These are phyloP conservation scores for Tremella yokohamensis DNA, from an alignment of 768 basidiomycete species.

Conservation along the genomic window DNA sequence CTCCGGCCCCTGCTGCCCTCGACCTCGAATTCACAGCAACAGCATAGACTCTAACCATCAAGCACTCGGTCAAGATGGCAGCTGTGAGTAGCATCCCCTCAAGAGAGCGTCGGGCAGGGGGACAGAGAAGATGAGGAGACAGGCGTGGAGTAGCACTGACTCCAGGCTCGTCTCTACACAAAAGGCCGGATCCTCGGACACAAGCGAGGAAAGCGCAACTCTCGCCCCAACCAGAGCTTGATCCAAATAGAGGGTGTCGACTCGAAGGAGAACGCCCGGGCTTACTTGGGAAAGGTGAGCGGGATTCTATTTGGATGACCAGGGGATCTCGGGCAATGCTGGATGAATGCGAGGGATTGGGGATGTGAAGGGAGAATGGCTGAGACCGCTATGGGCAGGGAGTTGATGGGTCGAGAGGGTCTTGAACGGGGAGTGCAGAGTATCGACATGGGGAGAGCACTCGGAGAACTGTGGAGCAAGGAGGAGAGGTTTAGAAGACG, in stretches of 20 bases:
- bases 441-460: neutral
- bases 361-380: neutral
- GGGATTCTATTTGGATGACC: neutral
- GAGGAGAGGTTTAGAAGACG: neutral
- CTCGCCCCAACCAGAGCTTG: conserved; percentile 90
- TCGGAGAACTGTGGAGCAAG: no score
- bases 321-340: conserved; percentile 4
- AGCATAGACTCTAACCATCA: conserved; percentile 1
- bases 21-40: conserved; percentile 2
- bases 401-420: neutral
- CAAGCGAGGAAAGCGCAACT: conserved; percentile 98
- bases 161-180: conserved; percentile 70
- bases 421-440: neutral
- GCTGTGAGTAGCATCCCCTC: neutral
- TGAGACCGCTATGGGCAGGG: neutral
- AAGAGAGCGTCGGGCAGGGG: neutral
- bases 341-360: neutral
- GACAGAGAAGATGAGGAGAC: neutral
- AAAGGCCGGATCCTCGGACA: conserved; percentile 97
- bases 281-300: conserved; percentile 96
- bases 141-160: neutral
- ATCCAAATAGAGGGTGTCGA: conserved; percentile 96
- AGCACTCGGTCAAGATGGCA: neutral
- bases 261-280: conserved; percentile 87
- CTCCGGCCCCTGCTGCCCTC: neutral